These are phyloP conservation scores for Eucalyptus regnans DNA, from an alignment of 345 rosid species.

Conservation along the genomic window DNA sequence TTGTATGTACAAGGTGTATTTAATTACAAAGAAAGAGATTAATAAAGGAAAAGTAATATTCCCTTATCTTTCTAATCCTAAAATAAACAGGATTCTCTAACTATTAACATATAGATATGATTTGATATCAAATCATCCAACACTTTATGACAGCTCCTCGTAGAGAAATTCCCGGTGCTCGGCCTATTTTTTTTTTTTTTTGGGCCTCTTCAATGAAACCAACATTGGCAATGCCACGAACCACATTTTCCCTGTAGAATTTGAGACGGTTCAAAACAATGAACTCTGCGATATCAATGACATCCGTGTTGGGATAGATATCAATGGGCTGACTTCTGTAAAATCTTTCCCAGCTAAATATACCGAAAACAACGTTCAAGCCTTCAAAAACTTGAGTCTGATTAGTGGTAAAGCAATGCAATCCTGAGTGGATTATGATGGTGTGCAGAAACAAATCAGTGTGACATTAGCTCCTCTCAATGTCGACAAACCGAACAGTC, in stretches of 20 bases:
- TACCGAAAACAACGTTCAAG: neutral
- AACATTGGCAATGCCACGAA: constrained; percentile 27
- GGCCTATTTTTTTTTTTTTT: constrained; percentile 12
- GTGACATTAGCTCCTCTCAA: constrained; percentile 36
- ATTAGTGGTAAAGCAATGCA: constrained; percentile 21
- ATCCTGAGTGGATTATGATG: constrained; percentile 45
- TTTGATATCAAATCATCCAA: too few species aligned
- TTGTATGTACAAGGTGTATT: too few species aligned
- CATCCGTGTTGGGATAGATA: constrained; percentile 52
- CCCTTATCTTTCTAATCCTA: too few species aligned
- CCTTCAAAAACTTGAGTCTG: constrained; percentile 1
- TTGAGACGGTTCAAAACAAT: constrained; percentile 16
- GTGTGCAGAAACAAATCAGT: constrained; percentile 2
- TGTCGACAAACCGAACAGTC: constrained; percentile 15
- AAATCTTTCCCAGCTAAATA: constrained; percentile 25
- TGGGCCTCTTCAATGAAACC: constrained; percentile 31
- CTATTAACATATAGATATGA: too few species aligned
- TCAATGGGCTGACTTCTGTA: constrained; percentile 25
- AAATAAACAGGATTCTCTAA: too few species aligned
- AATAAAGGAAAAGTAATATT: too few species aligned
- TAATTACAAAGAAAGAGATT: too few species aligned
- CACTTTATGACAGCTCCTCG: constrained; percentile 36
- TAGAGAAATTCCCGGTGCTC: constrained; percentile 18
- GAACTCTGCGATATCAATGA: constrained; percentile 25
- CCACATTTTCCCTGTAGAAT: constrained; percentile 38